These are phyloP conservation scores for Aspergillus ostianus DNA, from an alignment of 495 filamentous ascomycete species.

Conservation along the genomic window DNA sequence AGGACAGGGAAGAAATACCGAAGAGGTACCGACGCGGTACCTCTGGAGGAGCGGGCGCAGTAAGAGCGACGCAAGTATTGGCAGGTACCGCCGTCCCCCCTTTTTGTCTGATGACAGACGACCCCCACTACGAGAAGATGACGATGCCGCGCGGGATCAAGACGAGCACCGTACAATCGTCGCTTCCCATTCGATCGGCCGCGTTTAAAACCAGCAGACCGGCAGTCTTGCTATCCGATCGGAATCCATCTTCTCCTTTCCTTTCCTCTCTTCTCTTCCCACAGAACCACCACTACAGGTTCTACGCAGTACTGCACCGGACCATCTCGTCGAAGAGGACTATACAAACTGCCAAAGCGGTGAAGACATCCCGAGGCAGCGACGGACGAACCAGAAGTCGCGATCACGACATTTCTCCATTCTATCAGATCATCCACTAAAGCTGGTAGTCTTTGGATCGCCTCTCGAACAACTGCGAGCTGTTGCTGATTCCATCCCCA, in stretches of 20 bases:
- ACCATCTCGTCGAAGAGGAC: too few relatives aligned
- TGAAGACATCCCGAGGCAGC: constrained; percentile 10
- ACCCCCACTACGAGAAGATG: not conserved
- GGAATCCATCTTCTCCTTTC: not conserved
- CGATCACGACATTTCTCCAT: constrained; percentile 55
- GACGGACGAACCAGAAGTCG: constrained; percentile 30
- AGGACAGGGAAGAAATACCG: not conserved
- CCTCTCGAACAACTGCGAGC: too few relatives aligned
- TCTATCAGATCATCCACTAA: constrained; percentile 48
- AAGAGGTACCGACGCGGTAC: not conserved
- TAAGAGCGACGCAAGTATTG: not conserved
- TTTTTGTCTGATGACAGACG: not conserved
- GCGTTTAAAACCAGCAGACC: not conserved
- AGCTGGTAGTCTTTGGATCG: too few relatives aligned
- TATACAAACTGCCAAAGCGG: constrained; percentile 18
- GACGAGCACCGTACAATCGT: too few relatives aligned
- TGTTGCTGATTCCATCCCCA: constrained; percentile 6
- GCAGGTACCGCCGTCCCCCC: not conserved
- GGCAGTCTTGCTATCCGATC: not conserved
- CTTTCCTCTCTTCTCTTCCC: too few relatives aligned
- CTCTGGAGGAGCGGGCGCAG: not conserved
- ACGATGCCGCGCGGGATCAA: too few relatives aligned
- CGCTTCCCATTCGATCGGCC: too few relatives aligned
- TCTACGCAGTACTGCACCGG: too few relatives aligned
- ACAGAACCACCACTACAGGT: too few relatives aligned